phyloP scores from a whole-genome alignment of 345 rosid species.

The Euphorbia tirucalli region DNA sequence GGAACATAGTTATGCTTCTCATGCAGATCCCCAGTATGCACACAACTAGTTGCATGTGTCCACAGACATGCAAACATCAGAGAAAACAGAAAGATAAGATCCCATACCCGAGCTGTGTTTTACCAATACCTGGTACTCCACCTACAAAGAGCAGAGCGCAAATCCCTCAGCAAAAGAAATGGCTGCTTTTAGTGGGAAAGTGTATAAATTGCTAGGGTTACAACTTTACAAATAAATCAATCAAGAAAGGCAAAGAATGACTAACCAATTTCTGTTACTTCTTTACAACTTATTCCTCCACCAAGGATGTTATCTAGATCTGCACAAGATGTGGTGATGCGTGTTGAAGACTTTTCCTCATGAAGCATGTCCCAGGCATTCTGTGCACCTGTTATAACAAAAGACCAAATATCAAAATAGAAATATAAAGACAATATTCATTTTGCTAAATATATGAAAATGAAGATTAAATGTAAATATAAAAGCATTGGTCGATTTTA shows the following conservation, averaged over 20 bases:
- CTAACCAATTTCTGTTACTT: slow-evolving; percentile 92
- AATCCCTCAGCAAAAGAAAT: neutral
- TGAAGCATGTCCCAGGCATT: slow-evolving; percentile 93
- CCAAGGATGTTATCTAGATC: slow-evolving; percentile 80
- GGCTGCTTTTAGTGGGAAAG: neutral
- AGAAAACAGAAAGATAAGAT: slow-evolving; percentile 18
- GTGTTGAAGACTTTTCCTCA: slow-evolving; percentile 59
- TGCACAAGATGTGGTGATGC: slow-evolving; percentile 75
- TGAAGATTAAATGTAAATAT: neutral
- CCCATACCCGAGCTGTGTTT: slow-evolving; percentile 88
- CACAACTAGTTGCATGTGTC: neutral
- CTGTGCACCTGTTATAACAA: slow-evolving; percentile 53
- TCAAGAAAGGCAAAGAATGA: neutral
- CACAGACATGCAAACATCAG: neutral
- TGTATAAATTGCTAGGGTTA: neutral
- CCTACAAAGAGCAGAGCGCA: slow-evolving; percentile 10
- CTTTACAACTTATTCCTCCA: slow-evolving; percentile 85
- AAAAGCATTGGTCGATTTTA: neutral
- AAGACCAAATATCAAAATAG: neutral
- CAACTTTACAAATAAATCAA: neutral
- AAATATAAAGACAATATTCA: neutral
- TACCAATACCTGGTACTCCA: slow-evolving; percentile 80
- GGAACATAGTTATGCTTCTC: slow-evolving; percentile 16
- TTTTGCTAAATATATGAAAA: neutral
- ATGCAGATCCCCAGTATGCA: neutral